Conservation (phyloP, 768 basidiomycete species). For the Boletus eberwhitei region DNA sequence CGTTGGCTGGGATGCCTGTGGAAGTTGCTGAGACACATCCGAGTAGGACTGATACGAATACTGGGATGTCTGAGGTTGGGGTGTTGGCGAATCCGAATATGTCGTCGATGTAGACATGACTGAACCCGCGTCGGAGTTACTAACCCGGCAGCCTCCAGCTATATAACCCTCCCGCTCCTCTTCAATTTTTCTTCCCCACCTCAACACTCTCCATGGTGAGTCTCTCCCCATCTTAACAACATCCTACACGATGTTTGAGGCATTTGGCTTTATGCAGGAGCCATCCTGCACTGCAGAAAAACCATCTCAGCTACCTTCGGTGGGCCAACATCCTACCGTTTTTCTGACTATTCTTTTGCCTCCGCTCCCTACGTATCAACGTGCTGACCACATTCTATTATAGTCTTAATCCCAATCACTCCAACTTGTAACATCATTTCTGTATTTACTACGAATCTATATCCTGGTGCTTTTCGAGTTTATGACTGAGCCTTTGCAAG, state of each 20-base stretch:
- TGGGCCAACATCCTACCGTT: constrained; percentile 44
- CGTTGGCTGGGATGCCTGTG: constrained; percentile 16
- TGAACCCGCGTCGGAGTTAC: constrained; percentile 30
- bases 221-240: constrained; percentile 29
- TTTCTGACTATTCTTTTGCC: constrained; percentile 34
- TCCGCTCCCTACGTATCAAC: background rate
- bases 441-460: background rate
- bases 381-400: constrained; percentile 29
- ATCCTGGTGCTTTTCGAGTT: background rate
- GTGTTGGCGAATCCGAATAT: constrained; percentile 32
- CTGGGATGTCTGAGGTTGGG: constrained; percentile 26
- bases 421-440: background rate
- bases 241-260: constrained; percentile 78
- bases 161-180: constrained; percentile 15
- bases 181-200: background rate
- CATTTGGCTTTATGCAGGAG: constrained; percentile 86
- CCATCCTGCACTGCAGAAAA: constrained; percentile 74
- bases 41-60: constrained; percentile 16
- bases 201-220: constrained; percentile 21
- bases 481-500: background rate
- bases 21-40: constrained; percentile 24
- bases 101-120: constrained; percentile 33
- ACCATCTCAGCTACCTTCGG: constrained; percentile 90
- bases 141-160: constrained; percentile 3
- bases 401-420: background rate